These are phyloP conservation scores for Purpureocillium takamizusanense DNA, from an alignment of 2,329 filamentous ascomycete species.

Conservation along the genomic window DNA sequence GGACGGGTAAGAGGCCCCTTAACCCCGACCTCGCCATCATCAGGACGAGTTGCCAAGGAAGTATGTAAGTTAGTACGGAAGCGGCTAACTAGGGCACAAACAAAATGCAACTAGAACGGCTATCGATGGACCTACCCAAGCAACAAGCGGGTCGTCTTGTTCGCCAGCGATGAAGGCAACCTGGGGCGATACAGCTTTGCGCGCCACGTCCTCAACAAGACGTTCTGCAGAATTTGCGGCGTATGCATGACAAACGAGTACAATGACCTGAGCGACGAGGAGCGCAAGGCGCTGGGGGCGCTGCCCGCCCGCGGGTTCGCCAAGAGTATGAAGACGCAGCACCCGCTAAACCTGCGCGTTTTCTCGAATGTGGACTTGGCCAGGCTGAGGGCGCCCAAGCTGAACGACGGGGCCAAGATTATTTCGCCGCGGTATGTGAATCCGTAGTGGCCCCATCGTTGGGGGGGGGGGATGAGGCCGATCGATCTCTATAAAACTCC, in stretches of 20 bases:
- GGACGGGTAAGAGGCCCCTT: conserved; percentile 20
- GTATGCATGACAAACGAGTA: conserved; percentile 27
- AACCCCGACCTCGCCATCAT: no score
- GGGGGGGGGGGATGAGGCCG: no score
- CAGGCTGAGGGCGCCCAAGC: conserved; percentile 2
- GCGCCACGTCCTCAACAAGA: conserved; percentile 23
- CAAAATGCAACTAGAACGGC: conserved; percentile 33
- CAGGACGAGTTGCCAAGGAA: no score
- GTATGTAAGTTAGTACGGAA: background rate
- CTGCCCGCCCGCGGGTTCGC: no score
- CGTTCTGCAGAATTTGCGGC: conserved; percentile 40
- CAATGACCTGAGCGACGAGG: no score
- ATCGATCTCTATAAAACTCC: no score
- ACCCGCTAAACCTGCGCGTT: conserved; percentile 29
- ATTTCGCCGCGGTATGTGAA: no score
- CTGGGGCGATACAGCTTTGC: conserved; percentile 29
- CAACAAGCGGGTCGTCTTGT: conserved; percentile 27
- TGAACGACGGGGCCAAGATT: no score
- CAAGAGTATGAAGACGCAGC: background rate
- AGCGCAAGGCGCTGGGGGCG: background rate
- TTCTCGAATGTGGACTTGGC: conserved; percentile 27
- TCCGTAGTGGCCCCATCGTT: no score
- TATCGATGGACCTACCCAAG: conserved; percentile 35
- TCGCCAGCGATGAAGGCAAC: conserved; percentile 25
- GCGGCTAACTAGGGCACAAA: background rate